Evolutionary conservation across 345 rosid species (phyloP).

Genomic region (Noccaea caerulescens): DNA sequence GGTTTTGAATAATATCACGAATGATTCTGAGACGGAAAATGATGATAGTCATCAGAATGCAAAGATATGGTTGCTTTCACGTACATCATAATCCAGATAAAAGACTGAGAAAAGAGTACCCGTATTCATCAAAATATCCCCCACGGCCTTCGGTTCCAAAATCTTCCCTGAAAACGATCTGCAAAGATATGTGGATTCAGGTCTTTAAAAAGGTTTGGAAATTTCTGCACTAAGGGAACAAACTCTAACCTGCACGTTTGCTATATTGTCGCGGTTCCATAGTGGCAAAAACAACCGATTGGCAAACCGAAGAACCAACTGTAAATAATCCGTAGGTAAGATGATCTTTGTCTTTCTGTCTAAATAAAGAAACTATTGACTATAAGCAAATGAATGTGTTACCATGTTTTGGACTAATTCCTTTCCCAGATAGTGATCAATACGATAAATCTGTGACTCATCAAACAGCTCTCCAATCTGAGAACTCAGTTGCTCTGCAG

Average conservation of each 20-base stretch:
- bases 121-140: slow-evolving; percentile 97
- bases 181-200: slow-evolving; percentile 20
- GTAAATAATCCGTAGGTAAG: slow-evolving; percentile 40
- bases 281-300: slow-evolving; percentile 94
- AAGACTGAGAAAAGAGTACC: slow-evolving; percentile 52
- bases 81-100: slow-evolving; percentile 25
- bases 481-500: slow-evolving; percentile 80
- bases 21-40: slow-evolving; percentile 70
- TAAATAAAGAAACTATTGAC: slow-evolving; percentile 24
- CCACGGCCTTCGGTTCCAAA: slow-evolving; percentile 99
- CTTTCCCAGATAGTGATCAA: slow-evolving; percentile 95
- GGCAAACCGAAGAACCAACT: slow-evolving; percentile 99
- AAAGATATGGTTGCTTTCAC: not conserved
- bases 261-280: slow-evolving; percentile 97
- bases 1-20: slow-evolving; percentile 98
- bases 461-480: slow-evolving; percentile 92
- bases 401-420: slow-evolving; percentile 98
- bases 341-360: slow-evolving; percentile 23
- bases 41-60: slow-evolving; percentile 33
- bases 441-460: slow-evolving; percentile 91
- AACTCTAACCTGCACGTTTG: slow-evolving; percentile 84
- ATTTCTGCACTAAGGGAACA: not conserved
- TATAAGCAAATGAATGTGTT: slow-evolving; percentile 32
- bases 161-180: slow-evolving; percentile 98
- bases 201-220: slow-evolving; percentile 15